phyloP scores from a whole-genome alignment of 306 rosid genomes.

The Psophocarpus tetragonolobus region DNA sequence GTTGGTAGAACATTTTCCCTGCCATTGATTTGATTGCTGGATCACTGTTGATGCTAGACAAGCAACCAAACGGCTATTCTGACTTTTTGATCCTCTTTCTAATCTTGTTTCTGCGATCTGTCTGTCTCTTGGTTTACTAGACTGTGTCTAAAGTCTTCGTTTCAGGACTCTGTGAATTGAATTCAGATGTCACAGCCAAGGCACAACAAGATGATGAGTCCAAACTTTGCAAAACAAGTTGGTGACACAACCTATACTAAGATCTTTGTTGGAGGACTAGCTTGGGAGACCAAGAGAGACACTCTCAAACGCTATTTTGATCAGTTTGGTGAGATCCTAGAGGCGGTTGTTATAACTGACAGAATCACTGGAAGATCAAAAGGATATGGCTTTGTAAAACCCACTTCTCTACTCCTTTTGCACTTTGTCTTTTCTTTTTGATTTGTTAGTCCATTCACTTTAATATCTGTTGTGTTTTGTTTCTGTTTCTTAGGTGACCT shows the following conservation, averaged over 20 bases:
- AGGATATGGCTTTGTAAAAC: conserved; percentile 69
- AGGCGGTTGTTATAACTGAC: conserved; percentile 62
- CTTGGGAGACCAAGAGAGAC: conserved; percentile 60
- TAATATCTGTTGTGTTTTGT: not conserved
- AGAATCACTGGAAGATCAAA: conserved; percentile 56
- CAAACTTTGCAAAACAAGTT: conserved; percentile 32
- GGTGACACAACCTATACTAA: conserved; percentile 54
- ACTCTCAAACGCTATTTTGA: conserved; percentile 50
- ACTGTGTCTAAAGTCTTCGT: not conserved
- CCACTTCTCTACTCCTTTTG: not conserved
- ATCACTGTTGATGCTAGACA: conserved; percentile 14
- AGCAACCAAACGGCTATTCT: conserved; percentile 43
- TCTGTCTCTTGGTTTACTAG: not conserved
- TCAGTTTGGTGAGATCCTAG: conserved; percentile 61
- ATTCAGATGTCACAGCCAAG: conserved; percentile 44
- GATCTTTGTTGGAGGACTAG: conserved; percentile 67
- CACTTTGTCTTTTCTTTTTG: not conserved
- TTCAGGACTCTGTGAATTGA: conserved; percentile 16
- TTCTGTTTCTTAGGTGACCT: conserved; percentile 60
- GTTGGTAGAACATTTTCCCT: conserved; percentile 32
- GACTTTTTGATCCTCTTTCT: conserved; percentile 34
- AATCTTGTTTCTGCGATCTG: conserved; percentile 2
- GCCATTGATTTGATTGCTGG: conserved; percentile 33
- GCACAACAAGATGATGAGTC: conserved; percentile 44
- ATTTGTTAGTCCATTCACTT: not conserved